phyloP scores from a whole-genome alignment of 495 filamentous ascomycete species.

The Choiromyces venosus region DNA sequence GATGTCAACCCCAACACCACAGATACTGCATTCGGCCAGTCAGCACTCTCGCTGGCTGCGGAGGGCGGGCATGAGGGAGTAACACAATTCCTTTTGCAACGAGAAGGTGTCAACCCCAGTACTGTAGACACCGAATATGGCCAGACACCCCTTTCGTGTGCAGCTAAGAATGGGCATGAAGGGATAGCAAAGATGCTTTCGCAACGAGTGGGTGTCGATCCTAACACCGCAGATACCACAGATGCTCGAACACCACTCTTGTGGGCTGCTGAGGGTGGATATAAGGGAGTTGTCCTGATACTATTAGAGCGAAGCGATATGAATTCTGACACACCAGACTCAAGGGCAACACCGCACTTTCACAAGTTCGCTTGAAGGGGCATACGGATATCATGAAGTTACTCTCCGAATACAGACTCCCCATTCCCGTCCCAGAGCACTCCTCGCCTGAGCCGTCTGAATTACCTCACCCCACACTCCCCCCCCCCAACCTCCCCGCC shows the following conservation, averaged over 20 bases:
- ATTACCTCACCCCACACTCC: background rate
- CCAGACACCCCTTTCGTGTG: conserved; percentile 45
- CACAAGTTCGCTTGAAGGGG: too few relatives aligned
- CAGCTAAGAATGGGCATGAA: conserved; percentile 44
- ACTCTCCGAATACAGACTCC: background rate
- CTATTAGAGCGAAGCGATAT: background rate
- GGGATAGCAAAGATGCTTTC: too few relatives aligned
- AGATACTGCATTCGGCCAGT: conserved; percentile 18
- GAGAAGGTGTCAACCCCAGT: conserved; percentile 15
- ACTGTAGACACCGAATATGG: conserved; percentile 26
- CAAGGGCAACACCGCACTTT: too few relatives aligned
- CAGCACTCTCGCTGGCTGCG: conserved; percentile 42
- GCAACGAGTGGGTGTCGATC: conserved; percentile 22
- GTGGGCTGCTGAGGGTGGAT: conserved; percentile 44
- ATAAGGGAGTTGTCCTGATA: conserved; percentile 42
- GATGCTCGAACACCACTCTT: conserved; percentile 39
- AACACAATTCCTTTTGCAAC: conserved; percentile 33
- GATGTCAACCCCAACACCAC: conserved; percentile 14
- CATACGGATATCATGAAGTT: background rate
- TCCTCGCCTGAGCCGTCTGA: background rate
- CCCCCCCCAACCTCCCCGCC: background rate
- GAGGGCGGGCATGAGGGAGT: conserved; percentile 33
- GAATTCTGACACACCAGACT: background rate
- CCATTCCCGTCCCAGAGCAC: background rate
- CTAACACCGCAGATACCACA: conserved; percentile 3